Evolutionary conservation across 352 stramenopile genomes (phyloP).

Genomic region (Phytophthora kernoviae): DNA sequence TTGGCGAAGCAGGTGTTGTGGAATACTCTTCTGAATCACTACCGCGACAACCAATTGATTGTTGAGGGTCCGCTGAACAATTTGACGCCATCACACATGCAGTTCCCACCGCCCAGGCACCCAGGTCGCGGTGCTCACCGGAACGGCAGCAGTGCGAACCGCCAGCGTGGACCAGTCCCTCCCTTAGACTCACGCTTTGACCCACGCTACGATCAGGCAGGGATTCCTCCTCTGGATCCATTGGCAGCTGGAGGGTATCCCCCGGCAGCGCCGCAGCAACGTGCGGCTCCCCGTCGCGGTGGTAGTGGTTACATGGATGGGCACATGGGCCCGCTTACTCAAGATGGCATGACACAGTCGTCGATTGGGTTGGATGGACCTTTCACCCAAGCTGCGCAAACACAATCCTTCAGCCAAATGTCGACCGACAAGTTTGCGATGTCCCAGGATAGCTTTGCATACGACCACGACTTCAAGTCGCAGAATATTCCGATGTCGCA

Average conservation of each 20-base stretch:
- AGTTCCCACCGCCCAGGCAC: constrained; percentile 89
- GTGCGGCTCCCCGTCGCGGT: constrained; percentile 32
- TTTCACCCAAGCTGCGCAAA: constrained; percentile 82
- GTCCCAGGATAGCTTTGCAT: constrained; percentile 83
- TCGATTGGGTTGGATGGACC: constrained; percentile 67
- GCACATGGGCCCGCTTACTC: constrained; percentile 70
- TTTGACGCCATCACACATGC: constrained; percentile 96
- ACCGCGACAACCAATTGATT: constrained; percentile 95
- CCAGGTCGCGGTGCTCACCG: constrained; percentile 37
- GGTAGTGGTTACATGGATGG: constrained; percentile 36
- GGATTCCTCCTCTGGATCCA: constrained; percentile 21
- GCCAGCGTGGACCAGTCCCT: constrained; percentile 59
- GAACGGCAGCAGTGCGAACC: constrained; percentile 39
- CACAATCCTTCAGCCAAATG: constrained; percentile 86
- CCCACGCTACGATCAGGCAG: constrained; percentile 73
- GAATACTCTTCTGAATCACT: constrained; percentile 97
- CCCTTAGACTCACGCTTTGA: constrained; percentile 88
- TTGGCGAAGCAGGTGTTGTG: constrained; percentile 97
- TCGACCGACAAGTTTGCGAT: constrained; percentile 84
- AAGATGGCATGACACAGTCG: constrained; percentile 74
- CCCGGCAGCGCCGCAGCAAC: constrained; percentile 39
- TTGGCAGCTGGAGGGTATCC: constrained; percentile 37
- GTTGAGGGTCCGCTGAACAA: constrained; percentile 98
- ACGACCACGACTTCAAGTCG: constrained; percentile 85
- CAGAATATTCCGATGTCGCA: constrained; percentile 86